Evolutionary conservation across 331 rosid genomes (phyloP), one percentile per base, ranked within the genome.

Genomic region (Ulmus americana): DNA sequence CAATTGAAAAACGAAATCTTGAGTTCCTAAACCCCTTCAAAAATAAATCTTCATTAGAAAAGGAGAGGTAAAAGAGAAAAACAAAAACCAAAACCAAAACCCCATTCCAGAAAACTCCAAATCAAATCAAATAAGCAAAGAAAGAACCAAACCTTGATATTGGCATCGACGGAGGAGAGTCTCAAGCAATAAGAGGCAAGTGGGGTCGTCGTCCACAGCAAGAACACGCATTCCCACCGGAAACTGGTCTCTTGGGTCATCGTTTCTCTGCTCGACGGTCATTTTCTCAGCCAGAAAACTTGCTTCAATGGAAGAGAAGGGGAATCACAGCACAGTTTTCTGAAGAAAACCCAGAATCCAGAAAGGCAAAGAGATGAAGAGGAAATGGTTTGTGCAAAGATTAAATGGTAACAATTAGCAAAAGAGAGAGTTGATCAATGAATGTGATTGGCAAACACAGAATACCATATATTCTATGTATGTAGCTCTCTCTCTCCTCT

Each of bases 181-280:
- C 77, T 90, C 95, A 76, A 94, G 66, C 65, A 94, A 64, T 65
- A 74, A 28, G 65, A 90, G 95, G 57, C 97, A 90, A 16, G 94
- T 87, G 55, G 86, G 88, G 65, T 94, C 95, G 49, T 94, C 99
- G 20, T 94, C 99, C 16, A 94, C 99, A 7, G 95, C 95, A 22
- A 94, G 97, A 22, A 94, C 95, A 63, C 99, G 95, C 95, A 94
- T 87, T 74, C 99, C 99, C 44, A 78, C 56, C 12, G 99, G 99
- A 66, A 94, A 94, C 38, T 80, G 84, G 41, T 81, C 88, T 63
- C 72, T 61, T 49, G 85, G 75, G 61, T 86, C 96, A 7, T 77
- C 88, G 58, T 50, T 61, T 64, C 55, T 64, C 14, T 63, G 70
- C 64, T 85, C 91, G 6, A 85, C 74, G 6, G 74, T 77, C 88